Evolutionary conservation across 2,329 filamentous ascomycete genomes (phyloP), one percentile per base, ranked within the genome.

Genomic region (Pyrenophora tritici-repentis): DNA sequence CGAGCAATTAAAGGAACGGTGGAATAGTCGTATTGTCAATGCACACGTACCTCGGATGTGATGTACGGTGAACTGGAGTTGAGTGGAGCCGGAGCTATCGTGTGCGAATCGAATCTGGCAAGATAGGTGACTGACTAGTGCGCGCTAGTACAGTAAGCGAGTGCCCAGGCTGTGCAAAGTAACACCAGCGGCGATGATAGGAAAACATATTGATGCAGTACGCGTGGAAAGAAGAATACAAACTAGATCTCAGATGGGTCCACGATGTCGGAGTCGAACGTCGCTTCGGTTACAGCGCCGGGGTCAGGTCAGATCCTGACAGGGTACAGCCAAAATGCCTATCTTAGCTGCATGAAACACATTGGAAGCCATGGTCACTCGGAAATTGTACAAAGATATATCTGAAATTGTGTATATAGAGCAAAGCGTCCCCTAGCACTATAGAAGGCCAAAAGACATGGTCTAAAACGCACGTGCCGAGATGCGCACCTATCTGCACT

Each of bases 131-230:
- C 39, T 42, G 47, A 55, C 58, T 59, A 61, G 58, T 59, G 58
- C 49, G 58, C 58, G 48, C 58, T 61, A 61, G 40, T 36, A 47
- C 53, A 50, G 43, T 59, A 61, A 61, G 58, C 58, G 58, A 61
- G 50, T 4, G 8, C n/a, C n/a, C n/a, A n/a, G n/a, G n/a, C n/a
- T n/a, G 20, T 42, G 33, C 38, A 26, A 20, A 20, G 48, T 41
- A 50, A 26, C 46, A 49, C 46, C 42, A 46, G 38, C 37, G 31
- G 29, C 42, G 44, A 35, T 32, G 31, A 36, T 42, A 31, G 16
- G 42, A 16, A 36, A 40, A 41, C 20, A 26, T 26, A 34, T 36
- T 16, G 22, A 26, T 32, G 37, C 24, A 26, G 26, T 38, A 45
- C 34, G 26, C 24, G 16, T 45, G 20, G 24, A 5, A 32, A 29